Conservation (phyloP, 2,329 filamentous ascomycete species). For the Aspergillus sergii region DNA sequence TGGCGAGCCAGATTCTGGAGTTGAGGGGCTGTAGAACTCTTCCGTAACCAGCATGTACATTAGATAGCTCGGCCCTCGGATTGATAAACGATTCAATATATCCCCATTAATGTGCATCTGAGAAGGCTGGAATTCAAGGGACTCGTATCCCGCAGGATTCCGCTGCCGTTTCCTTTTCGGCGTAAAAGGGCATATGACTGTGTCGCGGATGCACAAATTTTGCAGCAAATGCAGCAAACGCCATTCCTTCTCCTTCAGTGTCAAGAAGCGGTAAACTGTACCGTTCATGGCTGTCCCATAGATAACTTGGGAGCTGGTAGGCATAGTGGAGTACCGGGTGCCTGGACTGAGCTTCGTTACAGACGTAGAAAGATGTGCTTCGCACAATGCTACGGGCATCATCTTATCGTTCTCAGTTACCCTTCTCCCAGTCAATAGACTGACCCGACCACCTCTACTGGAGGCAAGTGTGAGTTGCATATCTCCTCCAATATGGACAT, state of each 20-base stretch:
- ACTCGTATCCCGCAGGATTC: conserved; percentile 40
- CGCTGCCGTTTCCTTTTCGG: conserved; percentile 33
- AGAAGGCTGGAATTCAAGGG: conserved; percentile 44
- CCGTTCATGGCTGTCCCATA: conserved; percentile 72
- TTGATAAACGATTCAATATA: conserved; percentile 59
- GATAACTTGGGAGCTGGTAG: conserved; percentile 47
- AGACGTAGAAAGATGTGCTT: conserved; percentile 39
- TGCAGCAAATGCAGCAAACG: conserved; percentile 73
- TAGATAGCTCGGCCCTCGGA: conserved; percentile 41
- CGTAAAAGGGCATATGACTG: conserved; percentile 54
- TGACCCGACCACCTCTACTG: conserved; percentile 55
- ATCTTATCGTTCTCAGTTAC: conserved; percentile 33
- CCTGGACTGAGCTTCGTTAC: conserved; percentile 32
- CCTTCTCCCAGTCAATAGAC: conserved; percentile 36
- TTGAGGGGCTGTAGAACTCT: conserved; percentile 17
- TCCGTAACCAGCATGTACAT: conserved; percentile 32
- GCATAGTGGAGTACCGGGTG: conserved; percentile 18
- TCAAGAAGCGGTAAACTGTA: conserved; percentile 67
- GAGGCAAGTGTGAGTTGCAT: conserved; percentile 53
- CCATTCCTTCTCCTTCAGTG: conserved; percentile 66
- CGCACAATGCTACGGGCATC: conserved; percentile 31
- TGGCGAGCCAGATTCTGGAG: conserved; percentile 12
- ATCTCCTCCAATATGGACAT: conserved; percentile 42
- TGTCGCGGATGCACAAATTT: conserved; percentile 60
- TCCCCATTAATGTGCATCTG: conserved; percentile 71